Base-by-base conservation (phyloP, 148 eudicot species). In the Cornus controversa region DNA sequence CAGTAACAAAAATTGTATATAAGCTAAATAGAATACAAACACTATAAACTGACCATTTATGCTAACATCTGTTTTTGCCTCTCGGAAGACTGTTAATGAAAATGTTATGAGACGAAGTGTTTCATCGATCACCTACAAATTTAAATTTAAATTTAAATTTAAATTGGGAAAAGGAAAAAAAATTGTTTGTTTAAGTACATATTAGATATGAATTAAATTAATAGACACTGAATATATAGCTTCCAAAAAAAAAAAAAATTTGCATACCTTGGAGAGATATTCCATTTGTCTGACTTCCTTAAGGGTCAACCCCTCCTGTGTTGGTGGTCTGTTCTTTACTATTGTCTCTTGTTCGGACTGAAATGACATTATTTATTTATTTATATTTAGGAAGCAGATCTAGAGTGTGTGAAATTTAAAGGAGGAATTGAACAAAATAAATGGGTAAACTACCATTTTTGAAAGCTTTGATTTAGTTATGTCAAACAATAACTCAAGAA, bases 341-440 rank as follows among this genome's bases (percentile, higher is more conserved):
- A 93, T 85, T 60, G 76, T 85, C 84, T 93, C 95, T 85, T 92
- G 96, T 89, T 93, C 99, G 1, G 82, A 91, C 98, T 96, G 84
- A 57, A 77, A 54, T 58, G 11, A 10, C 1, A 9, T 16, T 45
- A 53, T 45, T 25, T 5, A 28, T 42, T 16, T 45, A 53, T 45
- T 25, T 5, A 28, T 42, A 20, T 16, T 66, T 36, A 26, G 8
- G 24, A 67, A 10, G 28, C 6, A 28, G 0, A 29, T 8, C 73
- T 67, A n/a, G n/a, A n/a, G n/a, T n/a, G n/a, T n/a, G n/a, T 24
- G 14, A 0, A 22, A n/a, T 60, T n/a, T 20, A 18, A 66, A 62
- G 10, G 9, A 40, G 6, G 6, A 9, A 40, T 40, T 40, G 6
- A 31, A 40, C 45, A 40, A 40, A 40, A 40, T 40, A 40, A 40